Percentiles rank a stretch among this genome's conserved stretches.
Evolutionary conservation across 805 yeast species (phyloP).

Genomic region (Candida chauliodis): DNA sequence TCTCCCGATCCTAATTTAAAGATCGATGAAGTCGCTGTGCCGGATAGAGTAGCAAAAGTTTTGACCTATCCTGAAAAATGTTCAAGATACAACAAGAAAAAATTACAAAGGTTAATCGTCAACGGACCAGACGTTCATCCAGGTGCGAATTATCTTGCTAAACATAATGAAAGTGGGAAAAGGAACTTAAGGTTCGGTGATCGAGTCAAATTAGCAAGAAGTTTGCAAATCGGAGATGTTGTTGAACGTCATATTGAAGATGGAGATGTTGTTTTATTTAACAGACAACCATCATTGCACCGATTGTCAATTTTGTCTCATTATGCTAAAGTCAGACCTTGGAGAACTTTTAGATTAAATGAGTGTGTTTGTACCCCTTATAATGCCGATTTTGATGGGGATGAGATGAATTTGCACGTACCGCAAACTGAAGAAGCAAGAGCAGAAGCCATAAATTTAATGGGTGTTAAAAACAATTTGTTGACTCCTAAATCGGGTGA

Average conservation of each 20-base stretch:
- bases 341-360: slow-evolving; percentile 95
- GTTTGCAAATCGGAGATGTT: slow-evolving; percentile 80
- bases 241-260: slow-evolving; percentile 97
- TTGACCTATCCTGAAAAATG: slow-evolving; percentile 95
- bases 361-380: slow-evolving; percentile 99
- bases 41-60: slow-evolving; percentile 93
- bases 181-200: slow-evolving; percentile 89
- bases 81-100: slow-evolving; percentile 78
- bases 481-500: slow-evolving; percentile 98
- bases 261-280: slow-evolving; percentile 92
- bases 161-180: slow-evolving; percentile 79
- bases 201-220: slow-evolving; percentile 68
- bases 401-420: slow-evolving; percentile 97
- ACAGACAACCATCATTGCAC: slow-evolving; percentile 97
- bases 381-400: slow-evolving; percentile 99
- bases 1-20: slow-evolving; percentile 96
- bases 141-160: slow-evolving; percentile 90
- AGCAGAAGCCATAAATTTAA: slow-evolving; percentile 95
- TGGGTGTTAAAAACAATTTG: slow-evolving; percentile 96
- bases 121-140: slow-evolving; percentile 92
- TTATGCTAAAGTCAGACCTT: slow-evolving; percentile 92
- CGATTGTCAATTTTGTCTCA: slow-evolving; percentile 91
- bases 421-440: slow-evolving; percentile 99
- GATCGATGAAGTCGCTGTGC: slow-evolving; percentile 97
- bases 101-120: slow-evolving; percentile 66